A percentile compares a stretch with the other conserved stretches of the same genome.
Evolutionary conservation across 768 basidiomycete species (phyloP).

Genomic region (Boletus fagicola): DNA sequence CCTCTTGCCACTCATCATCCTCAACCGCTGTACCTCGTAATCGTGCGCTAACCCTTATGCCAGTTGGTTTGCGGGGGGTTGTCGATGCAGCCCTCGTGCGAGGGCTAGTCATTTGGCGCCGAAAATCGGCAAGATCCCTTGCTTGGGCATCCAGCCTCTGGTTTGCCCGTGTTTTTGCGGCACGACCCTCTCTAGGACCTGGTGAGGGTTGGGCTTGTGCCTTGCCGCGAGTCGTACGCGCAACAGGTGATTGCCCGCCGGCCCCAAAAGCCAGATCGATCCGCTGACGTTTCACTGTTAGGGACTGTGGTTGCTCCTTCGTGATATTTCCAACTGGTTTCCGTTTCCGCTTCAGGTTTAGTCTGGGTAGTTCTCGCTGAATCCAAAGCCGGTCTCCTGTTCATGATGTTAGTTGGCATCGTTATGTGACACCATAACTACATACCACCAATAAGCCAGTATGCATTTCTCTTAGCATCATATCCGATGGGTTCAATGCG

Average conservation of each 20-base stretch:
- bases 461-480: slow-evolving; percentile 73
- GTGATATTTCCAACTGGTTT: slow-evolving; percentile 28
- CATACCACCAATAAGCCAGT: slow-evolving; percentile 82
- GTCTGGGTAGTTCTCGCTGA: slow-evolving; percentile 64
- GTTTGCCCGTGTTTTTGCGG: slow-evolving; percentile 72
- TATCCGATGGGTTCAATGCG: slow-evolving; percentile 85
- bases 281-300: slow-evolving; percentile 29
- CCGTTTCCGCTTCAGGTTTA: slow-evolving; percentile 42
- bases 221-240: slow-evolving; percentile 17
- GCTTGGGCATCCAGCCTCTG: slow-evolving; percentile 66
- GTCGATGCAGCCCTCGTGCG: slow-evolving; percentile 9
- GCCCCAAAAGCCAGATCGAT: slow-evolving; percentile 3
- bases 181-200: slow-evolving; percentile 50
- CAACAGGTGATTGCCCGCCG: slow-evolving; percentile 5
- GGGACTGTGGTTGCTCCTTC: slow-evolving; percentile 21
- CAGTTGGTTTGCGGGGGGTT: slow-evolving; percentile 38
- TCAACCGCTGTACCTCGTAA: slow-evolving; percentile 51
- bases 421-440: not conserved
- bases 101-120: slow-evolving; percentile 40
- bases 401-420: slow-evolving; percentile 1
- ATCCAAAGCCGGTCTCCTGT: slow-evolving; percentile 84
- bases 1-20: slow-evolving; percentile 73
- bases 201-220: slow-evolving; percentile 18
- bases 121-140: slow-evolving; percentile 62
- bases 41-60: slow-evolving; percentile 66